Percentiles rank a stretch among this genome's conserved stretches.
Conservation (phyloP, 2,329 filamentous ascomycete genomes). For the Diaporthe caulivora region DNA sequence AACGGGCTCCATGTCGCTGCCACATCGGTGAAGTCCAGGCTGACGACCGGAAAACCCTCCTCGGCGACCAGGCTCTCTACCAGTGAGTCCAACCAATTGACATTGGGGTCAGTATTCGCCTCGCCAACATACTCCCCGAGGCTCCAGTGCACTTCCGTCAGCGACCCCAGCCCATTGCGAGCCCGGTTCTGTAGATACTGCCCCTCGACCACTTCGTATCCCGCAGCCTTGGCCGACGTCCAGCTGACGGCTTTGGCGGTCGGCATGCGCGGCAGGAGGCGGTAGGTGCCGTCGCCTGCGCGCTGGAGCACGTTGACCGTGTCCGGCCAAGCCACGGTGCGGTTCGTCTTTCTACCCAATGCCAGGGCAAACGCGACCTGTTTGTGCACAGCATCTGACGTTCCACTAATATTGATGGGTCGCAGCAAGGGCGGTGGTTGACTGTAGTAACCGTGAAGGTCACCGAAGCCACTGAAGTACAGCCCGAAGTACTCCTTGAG, state of each 20-base stretch:
- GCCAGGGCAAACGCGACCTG: background rate
- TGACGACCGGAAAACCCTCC: background rate
- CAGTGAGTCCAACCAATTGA: background rate
- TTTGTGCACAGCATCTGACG: background rate
- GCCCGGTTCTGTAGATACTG: background rate
- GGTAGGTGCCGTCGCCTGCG: background rate
- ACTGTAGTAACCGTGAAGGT: background rate
- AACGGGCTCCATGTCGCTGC: background rate
- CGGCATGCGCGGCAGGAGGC: background rate
- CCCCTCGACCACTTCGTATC: background rate
- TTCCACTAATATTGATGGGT: background rate
- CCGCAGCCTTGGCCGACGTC: background rate
- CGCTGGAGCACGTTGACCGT: background rate
- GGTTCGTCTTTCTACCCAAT: background rate
- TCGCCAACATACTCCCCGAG: background rate
- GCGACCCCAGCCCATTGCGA: background rate
- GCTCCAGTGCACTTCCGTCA: background rate
- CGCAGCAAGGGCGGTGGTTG: background rate
- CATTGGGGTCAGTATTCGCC: no score
- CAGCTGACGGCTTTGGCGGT: conserved; percentile 3
- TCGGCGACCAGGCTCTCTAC: background rate
- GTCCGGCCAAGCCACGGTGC: background rate
- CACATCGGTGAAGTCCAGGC: background rate
- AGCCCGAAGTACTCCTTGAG: conserved; percentile 6
- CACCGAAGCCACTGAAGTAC: background rate